Conservation (phyloP, 352 stramenopile genomes). For the Thalassiosira mediterranea region DNA sequence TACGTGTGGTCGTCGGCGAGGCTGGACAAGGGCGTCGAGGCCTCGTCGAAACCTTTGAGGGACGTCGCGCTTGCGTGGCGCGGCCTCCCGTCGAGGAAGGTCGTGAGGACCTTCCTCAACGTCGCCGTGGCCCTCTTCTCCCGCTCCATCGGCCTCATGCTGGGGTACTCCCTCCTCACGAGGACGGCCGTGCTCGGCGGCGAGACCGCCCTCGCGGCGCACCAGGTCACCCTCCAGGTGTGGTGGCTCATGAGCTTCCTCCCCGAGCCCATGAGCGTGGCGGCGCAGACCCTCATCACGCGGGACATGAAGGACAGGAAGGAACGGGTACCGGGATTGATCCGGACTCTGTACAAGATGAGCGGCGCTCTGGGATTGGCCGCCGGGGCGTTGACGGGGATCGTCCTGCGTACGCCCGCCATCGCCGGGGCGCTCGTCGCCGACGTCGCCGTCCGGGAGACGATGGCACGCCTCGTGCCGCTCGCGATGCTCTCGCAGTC, state of each 20-base stretch:
- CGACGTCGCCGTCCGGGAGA: conserved; percentile 21
- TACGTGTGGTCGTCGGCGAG: conserved; percentile 19
- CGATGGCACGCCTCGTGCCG: conserved; percentile 17
- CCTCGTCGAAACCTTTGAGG: conserved; percentile 4
- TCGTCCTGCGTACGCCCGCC: conserved; percentile 8
- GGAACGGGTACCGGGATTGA: conserved; percentile 23
- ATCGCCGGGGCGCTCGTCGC: conserved; percentile 29
- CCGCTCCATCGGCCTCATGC: conserved; percentile 21
- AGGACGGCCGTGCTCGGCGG: conserved; percentile 18
- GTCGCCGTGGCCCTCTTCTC: conserved; percentile 21
- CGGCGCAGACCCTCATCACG: conserved; percentile 35
- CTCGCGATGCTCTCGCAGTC: conserved; percentile 26
- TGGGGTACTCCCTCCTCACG: conserved; percentile 29
- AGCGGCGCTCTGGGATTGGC: conserved; percentile 2
- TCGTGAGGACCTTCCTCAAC: conserved; percentile 25
- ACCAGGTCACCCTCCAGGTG: conserved; percentile 42
- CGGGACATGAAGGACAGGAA: conserved; percentile 26
- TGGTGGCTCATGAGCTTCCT: conserved; percentile 40
- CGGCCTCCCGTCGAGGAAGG: conserved; percentile 17
- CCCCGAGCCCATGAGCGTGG: conserved; percentile 28
- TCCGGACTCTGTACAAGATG: conserved; percentile 33
- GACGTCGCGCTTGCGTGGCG: conserved; percentile 28
- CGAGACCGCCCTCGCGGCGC: conserved; percentile 16
- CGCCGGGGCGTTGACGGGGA: conserved; percentile 13
- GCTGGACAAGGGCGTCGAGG: conserved; percentile 13